Evolutionary conservation across 225 moss, liverwort and hornwort species (phyloP).

Genomic region (Marchantia paleacea): DNA sequence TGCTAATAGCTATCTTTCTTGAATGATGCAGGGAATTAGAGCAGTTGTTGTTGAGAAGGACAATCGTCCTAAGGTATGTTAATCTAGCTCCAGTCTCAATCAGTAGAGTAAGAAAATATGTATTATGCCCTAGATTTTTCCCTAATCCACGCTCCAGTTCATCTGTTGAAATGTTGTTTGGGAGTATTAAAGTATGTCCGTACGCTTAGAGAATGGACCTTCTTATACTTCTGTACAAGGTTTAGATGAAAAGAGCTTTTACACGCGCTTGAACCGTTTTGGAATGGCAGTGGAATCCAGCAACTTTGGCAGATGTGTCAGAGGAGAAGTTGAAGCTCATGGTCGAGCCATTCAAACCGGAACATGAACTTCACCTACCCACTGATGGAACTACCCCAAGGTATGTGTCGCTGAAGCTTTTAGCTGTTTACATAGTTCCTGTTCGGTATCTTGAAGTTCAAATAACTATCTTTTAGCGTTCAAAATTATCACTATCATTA

Average conservation of each 20-base stretch:
- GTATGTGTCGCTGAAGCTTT: conserved; percentile 14
- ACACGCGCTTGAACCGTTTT: not conserved
- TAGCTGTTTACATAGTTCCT: not conserved
- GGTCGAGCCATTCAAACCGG: conserved; percentile 23
- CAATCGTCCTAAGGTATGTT: conserved; percentile 71
- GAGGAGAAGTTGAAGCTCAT: conserved; percentile 29
- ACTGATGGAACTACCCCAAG: conserved; percentile 34
- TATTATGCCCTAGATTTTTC: too few relatives aligned
- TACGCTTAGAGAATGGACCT: too few relatives aligned
- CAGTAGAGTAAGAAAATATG: too few relatives aligned
- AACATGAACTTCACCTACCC: conserved; percentile 40
- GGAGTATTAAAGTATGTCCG: too few relatives aligned
- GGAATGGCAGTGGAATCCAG: conserved; percentile 45
- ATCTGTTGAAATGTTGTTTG: too few relatives aligned
- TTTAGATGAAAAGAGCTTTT: too few relatives aligned
- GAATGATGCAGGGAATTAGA: conserved; percentile 75
- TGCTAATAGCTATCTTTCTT: not conserved
- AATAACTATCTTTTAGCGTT: too few relatives aligned
- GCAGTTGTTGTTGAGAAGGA: conserved; percentile 88
- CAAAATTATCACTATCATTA: too few relatives aligned
- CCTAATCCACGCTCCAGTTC: too few relatives aligned
- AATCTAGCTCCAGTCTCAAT: not conserved
- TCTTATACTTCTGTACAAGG: too few relatives aligned
- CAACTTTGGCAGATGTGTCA: conserved; percentile 35
- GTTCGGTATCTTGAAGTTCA: not conserved